A percentile compares a stretch with the other conserved stretches of the same genome.
These are phyloP conservation scores for Juncus effusus DNA, from an alignment of 176 grass and related monocot genomes.

Conservation along the genomic window DNA sequence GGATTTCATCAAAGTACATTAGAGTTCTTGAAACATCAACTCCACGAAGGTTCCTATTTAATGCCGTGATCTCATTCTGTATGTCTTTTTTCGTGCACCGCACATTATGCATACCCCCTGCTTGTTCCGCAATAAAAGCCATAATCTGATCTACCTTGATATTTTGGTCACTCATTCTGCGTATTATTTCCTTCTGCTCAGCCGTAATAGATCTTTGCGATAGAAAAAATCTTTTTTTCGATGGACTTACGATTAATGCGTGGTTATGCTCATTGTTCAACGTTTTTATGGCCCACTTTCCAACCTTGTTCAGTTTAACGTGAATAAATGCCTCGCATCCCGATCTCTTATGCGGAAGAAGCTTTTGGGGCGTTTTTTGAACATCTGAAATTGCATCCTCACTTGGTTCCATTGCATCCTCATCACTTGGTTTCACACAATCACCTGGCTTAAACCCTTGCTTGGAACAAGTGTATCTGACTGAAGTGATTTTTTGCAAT, in stretches of 20 bases:
- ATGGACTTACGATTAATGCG: not conserved
- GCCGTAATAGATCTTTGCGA: not conserved
- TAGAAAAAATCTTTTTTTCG: not conserved
- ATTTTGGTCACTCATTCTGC: slow-evolving; percentile 16
- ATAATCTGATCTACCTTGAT: not conserved
- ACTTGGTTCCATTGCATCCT: too few relatives aligned
- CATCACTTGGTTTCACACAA: too few relatives aligned
- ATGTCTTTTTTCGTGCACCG: slow-evolving; percentile 7
- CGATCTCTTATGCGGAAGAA: not conserved
- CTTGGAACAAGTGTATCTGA: too few relatives aligned
- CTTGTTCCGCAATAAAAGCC: not conserved
- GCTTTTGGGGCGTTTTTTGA: too few relatives aligned
- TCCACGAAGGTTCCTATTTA: slow-evolving; percentile 2
- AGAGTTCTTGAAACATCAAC: slow-evolving; percentile 1
- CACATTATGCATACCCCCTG: not conserved
- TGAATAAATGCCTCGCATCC: not conserved
- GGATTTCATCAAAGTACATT: not conserved
- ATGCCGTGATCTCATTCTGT: not conserved
- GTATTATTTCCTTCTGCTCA: not conserved
- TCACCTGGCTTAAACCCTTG: too few relatives aligned
- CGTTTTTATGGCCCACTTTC: not conserved
- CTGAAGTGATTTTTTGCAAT: too few relatives aligned
- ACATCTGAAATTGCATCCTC: too few relatives aligned
- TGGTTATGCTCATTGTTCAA: not conserved
- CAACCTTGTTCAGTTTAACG: not conserved